A percentile compares a stretch with the other conserved stretches of the same genome.
Evolutionary conservation across 2,329 filamentous ascomycete species (phyloP).

Genomic region (Ilyonectria destructans): DNA sequence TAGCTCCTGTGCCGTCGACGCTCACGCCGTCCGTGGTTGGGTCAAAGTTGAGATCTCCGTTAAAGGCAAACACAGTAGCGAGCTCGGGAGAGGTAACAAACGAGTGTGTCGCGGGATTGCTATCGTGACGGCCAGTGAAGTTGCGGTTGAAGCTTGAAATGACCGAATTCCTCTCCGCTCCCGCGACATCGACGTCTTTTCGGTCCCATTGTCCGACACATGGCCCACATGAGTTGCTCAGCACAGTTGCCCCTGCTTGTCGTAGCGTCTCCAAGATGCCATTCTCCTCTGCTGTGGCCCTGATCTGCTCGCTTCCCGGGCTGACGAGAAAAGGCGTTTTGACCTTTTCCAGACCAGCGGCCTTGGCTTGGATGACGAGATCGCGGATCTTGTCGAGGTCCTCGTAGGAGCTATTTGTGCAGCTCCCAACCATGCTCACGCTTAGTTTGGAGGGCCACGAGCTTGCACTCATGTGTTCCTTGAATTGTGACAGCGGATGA

Average conservation of each 20-base stretch:
- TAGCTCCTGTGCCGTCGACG: background rate
- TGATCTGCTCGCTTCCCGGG: slow-evolving; percentile 55
- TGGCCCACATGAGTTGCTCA: slow-evolving; percentile 55
- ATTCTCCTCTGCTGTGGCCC: slow-evolving; percentile 50
- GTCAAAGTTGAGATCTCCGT: slow-evolving; percentile 56
- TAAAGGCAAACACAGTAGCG: slow-evolving; percentile 60
- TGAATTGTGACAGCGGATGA: slow-evolving; percentile 52
- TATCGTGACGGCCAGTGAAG: slow-evolving; percentile 56
- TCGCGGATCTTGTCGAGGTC: slow-evolving; percentile 52
- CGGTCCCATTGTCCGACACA: slow-evolving; percentile 56
- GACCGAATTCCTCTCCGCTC: slow-evolving; percentile 51
- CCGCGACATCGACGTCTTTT: slow-evolving; percentile 49
- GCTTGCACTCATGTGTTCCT: slow-evolving; percentile 44
- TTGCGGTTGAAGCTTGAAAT: slow-evolving; percentile 57
- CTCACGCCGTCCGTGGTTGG: slow-evolving; percentile 32
- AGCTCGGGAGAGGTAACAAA: slow-evolving; percentile 66
- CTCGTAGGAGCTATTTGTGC: slow-evolving; percentile 57
- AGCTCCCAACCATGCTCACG: slow-evolving; percentile 53
- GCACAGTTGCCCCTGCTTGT: slow-evolving; percentile 51
- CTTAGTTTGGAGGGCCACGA: slow-evolving; percentile 52
- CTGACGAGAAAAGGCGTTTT: slow-evolving; percentile 53
- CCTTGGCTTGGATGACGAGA: slow-evolving; percentile 51
- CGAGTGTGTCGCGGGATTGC: slow-evolving; percentile 62
- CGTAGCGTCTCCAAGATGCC: slow-evolving; percentile 50
- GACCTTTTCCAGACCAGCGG: slow-evolving; percentile 48